Conservation (phyloP, 306 rosid species). For the Gynostemma pentaphyllum region DNA sequence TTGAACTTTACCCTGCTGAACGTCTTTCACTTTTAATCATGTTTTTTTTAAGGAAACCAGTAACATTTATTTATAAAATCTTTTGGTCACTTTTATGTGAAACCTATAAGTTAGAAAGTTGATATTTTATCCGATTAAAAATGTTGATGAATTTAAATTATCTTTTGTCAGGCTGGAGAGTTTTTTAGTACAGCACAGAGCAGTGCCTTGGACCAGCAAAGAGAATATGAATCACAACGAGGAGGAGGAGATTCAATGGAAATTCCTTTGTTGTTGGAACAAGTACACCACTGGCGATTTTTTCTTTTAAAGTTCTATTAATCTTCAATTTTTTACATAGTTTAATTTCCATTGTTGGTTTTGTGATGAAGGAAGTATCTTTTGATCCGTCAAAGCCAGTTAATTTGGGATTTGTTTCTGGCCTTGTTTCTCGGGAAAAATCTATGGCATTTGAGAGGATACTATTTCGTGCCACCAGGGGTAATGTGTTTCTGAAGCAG, state of each 20-base stretch:
- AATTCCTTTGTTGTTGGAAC: slow-evolving; percentile 51
- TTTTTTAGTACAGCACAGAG: slow-evolving; percentile 48
- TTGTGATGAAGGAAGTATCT: slow-evolving; percentile 45
- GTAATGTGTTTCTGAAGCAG: slow-evolving; percentile 41
- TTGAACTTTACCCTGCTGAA: background rate
- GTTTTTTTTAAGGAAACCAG: background rate
- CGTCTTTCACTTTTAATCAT: background rate
- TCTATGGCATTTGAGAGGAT: slow-evolving; percentile 55
- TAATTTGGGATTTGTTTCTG: slow-evolving; percentile 43
- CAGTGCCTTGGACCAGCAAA: slow-evolving; percentile 42
- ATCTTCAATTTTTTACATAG: slow-evolving; percentile 18
- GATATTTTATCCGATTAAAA: background rate
- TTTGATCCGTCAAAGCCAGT: slow-evolving; percentile 51
- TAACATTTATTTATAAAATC: too few relatives aligned
- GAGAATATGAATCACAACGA: slow-evolving; percentile 36
- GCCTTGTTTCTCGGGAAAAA: slow-evolving; percentile 45
- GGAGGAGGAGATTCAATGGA: slow-evolving; percentile 50
- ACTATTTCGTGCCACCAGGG: slow-evolving; percentile 54
- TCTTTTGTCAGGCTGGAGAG: slow-evolving; percentile 51
- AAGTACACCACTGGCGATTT: slow-evolving; percentile 1
- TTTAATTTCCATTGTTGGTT: slow-evolving; percentile 16
- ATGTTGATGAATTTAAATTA: background rate
- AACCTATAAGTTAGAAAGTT: background rate
- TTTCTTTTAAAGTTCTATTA: background rate
- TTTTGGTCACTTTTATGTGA: background rate